Conservation (phyloP, 352 stramenopile species). For the Plasmopara muralis region DNA sequence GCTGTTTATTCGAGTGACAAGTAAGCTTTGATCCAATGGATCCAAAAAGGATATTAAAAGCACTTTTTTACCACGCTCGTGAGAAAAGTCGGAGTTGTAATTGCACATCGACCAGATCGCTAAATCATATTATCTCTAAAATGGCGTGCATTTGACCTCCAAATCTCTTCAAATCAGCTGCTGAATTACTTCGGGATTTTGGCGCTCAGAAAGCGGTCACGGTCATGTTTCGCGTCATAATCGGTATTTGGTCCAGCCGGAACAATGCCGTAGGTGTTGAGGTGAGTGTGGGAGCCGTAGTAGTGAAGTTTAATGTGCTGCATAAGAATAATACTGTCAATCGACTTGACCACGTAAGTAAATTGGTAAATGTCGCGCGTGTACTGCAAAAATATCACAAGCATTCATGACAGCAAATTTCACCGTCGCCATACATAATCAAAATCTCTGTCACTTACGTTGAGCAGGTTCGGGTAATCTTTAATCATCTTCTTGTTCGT, state of each 20-base stretch:
- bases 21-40: conserved; percentile 16
- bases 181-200: too few relatives aligned
- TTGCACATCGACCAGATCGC: neutral
- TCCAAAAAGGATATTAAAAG: neutral
- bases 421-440: too few relatives aligned
- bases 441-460: too few relatives aligned
- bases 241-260: conserved; percentile 67
- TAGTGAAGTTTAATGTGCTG: conserved; percentile 97
- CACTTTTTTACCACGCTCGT: neutral
- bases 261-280: conserved; percentile 93
- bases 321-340: conserved; percentile 75
- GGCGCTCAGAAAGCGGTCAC: conserved; percentile 38
- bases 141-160: too few relatives aligned
- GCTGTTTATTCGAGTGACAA: conserved; percentile 89
- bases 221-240: conserved; percentile 52
- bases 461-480: too few relatives aligned
- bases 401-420: too few relatives aligned
- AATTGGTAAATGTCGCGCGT: conserved; percentile 91
- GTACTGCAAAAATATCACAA: conserved; percentile 30
- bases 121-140: neutral
- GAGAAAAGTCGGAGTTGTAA: neutral
- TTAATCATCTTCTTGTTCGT: too few relatives aligned
- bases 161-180: too few relatives aligned
- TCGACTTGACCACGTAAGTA: conserved; percentile 70
- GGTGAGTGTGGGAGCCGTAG: conserved; percentile 89